Evolutionary conservation across 192 early-diverging fungal genomes (phyloP).

Genomic region (Gaertneriomyces sp.): DNA sequence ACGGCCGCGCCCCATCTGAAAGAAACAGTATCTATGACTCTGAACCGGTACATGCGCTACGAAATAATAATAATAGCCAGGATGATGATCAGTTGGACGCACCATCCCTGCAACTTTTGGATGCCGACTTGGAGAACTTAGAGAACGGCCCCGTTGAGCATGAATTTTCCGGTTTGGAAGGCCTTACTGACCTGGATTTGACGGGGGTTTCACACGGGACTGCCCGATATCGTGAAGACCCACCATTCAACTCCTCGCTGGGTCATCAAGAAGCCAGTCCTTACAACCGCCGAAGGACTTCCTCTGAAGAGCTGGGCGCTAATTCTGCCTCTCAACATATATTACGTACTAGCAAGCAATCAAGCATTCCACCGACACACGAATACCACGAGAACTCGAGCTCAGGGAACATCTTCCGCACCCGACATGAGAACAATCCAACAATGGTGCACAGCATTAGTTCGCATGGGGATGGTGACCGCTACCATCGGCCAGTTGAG

Average conservation of each 20-base stretch:
- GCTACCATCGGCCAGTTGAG: too few relatives aligned
- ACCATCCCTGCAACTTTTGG: slow-evolving; percentile 11
- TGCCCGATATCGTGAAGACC: background rate
- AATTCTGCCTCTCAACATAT: too few relatives aligned
- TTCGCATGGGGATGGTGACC: too few relatives aligned
- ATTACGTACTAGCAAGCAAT: too few relatives aligned
- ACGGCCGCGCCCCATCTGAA: background rate
- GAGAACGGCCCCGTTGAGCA: slow-evolving; percentile 1
- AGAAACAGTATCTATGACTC: background rate
- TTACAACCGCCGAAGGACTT: too few relatives aligned
- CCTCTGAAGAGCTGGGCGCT: too few relatives aligned
- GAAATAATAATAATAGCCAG: background rate
- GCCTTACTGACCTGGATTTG: slow-evolving; percentile 15
- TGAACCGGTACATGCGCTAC: background rate
- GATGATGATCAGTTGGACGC: slow-evolving; percentile 1
- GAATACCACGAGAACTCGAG: too few relatives aligned
- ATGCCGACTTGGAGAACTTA: slow-evolving; percentile 12
- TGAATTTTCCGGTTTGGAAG: slow-evolving; percentile 7
- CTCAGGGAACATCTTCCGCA: too few relatives aligned
- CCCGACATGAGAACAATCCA: too few relatives aligned
- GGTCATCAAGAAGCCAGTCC: too few relatives aligned
- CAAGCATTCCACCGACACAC: too few relatives aligned
- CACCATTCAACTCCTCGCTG: background rate
- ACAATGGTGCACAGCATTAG: too few relatives aligned
- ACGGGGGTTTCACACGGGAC: slow-evolving; percentile 1